Base-by-base conservation (phyloP, 2,329 filamentous ascomycete species). In the Grosmannia penicillata region DNA sequence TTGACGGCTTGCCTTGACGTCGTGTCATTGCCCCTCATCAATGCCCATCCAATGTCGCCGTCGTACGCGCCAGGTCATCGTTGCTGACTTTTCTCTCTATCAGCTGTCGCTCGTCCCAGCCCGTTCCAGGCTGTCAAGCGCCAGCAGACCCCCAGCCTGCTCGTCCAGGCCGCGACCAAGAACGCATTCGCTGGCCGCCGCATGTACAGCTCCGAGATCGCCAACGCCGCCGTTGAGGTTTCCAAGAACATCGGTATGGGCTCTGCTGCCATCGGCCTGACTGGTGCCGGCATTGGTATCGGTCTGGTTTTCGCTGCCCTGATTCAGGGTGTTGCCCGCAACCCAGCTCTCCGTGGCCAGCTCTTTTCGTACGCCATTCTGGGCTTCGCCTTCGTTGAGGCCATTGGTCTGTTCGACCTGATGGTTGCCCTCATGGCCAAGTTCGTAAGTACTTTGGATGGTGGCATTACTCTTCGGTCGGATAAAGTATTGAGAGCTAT, bases 401-500 rank as follows among this genome's bases (percentile, higher is more conserved):
- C 71, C 55, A 74, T 71, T 51, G 70, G 71, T 57, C 61, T 70
- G 44, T 70, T 70, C 60, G 65, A 66, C 47, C 61, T 70, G 46
- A 86, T 86, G 81, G 75, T 86, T 84, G 81, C 81, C 70, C 82
- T 86, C 72, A 86, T 86, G 81, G 82, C 80, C 79, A 86, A 86
- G 74, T 83, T 82, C 70, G 77, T 83, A 73, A 56, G 72, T 75
- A 25, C 42, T 40, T n/a, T 14, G 26, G 7, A 27, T 13, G 26
- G 11, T 7, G n/a, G n/a, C n/a, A 8, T 7, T 27, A 8, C 11
- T 25, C 11, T 33, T 33, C 31, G 18, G 18, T 39, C 29, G 27
- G 8, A n/a, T n/a, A n/a, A n/a, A n/a, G n/a, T n/a, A n/a, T n/a
- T n/a, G n/a, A n/a, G 24, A 27, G 24, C 27, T 21, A 11, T 8